Evolutionary conservation across 768 basidiomycete species (phyloP), one percentile per base, ranked within the genome.

Genomic region (Termitomyces bulborhizus): DNA sequence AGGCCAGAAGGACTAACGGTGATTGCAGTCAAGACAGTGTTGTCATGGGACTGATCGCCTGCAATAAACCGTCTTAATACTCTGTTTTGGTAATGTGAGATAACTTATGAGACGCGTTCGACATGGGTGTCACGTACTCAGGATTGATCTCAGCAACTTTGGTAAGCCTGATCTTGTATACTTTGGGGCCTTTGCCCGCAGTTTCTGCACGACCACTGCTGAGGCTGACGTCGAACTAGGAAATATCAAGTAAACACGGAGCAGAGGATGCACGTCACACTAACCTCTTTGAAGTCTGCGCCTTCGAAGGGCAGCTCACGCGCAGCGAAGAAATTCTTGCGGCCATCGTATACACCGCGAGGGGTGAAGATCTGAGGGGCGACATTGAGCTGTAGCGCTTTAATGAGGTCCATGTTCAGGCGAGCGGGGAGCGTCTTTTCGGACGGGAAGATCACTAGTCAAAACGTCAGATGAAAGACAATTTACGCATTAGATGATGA

Each of bases 311-410:
- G 80, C 8, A 91, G 73, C 54, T 79, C 75, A 39, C 79, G 74
- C 13, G 81, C 70, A 24, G 85, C 75, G 62, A 88, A 93, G 55
- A 78, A 66, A 58, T 91, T 92, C 68, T 90, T 92, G 41, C 87
- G 76, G 0, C 90, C 90, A 55, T 92, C 90, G 57, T 90, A 92
- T 1, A 82, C 89, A 16, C 77, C 85, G 13, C 76, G 81, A 9
- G 87, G 88, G 3, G 81, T 88, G 64, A 93, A 93, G 21, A 88
- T 72, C n/a, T 78, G 69, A 0, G 82, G 83, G 1, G 82, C 81
- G 4, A 79, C 74, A 0, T 71, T 65, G 4, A 71, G 73, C 65
- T 93, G 91, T 13, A 93, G 66, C 15, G 72, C 72, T 13, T 76
- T 75, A 46, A 93, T 84, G 9, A 93, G 69, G 13, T 86, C 82